Base-by-base conservation (phyloP, 2,329 filamentous ascomycete genomes). In the Lachnellula cervina region DNA sequence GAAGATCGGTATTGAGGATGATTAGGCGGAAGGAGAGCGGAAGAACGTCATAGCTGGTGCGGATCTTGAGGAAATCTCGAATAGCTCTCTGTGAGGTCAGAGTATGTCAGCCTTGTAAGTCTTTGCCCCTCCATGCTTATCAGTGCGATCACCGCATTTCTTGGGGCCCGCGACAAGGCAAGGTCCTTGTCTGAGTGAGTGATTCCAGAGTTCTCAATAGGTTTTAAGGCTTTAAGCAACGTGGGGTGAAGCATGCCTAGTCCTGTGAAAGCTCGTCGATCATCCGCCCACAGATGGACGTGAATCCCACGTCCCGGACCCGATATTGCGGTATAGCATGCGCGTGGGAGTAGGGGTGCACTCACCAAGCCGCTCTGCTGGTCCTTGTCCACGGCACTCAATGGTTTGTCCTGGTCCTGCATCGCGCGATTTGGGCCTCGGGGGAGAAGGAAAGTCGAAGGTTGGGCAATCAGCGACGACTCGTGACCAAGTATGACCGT, bases 11-110 rank as follows among this genome's bases (percentile, higher is more conserved):
- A 73, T 99, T 95, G 71, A 99, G 89, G 62, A 97, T 84, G 69
- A 99, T 95, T 54, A 99, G 84, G 61, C 94, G 89, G 75, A 96
- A 99, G 64, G 92, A 97, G 59, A 99, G 83, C 17, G 94, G 94
- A 48, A 99, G 81, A 64, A 99, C 94, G 76, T 99, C 94, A 78
- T 99, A 99, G 72, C 92, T 97, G 37, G 90, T 97, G 69, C 94
- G 88, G 65, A 95, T 88, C 74, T 92, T 96, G 71, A 99, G 85
- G 75, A 99, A 99, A 66, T 96, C 89, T 73, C 94, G 89, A 67
- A 97, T 92, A 61, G 89, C 87, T 77, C 87, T 87, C 92, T 96
- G 74, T 62, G 66, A 51, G 17, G 44, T 34, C 44, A 34, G 55
- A 54, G 38, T 35, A 53, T 56, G 63, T 70, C 63, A 70, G 68